phyloP scores from a whole-genome alignment of 148 eudicot genomes.

The Rhododendron henanense region DNA sequence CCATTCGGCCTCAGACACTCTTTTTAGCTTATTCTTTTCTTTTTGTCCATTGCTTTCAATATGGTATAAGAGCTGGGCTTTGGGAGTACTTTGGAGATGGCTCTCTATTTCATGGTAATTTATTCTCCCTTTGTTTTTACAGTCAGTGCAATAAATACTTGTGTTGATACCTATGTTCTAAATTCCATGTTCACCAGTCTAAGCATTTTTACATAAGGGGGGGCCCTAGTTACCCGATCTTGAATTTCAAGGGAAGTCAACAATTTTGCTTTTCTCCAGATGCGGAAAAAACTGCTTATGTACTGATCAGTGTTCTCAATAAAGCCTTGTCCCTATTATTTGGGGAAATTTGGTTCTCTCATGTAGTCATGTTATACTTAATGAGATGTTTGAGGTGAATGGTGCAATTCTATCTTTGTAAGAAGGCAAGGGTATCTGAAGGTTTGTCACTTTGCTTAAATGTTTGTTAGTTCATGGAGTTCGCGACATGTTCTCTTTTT shows the following conservation, averaged over 20 bases:
- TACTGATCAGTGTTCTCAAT: background rate
- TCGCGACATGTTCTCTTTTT: background rate
- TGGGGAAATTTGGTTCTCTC: background rate
- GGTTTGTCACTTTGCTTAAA: background rate
- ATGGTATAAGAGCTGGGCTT: background rate
- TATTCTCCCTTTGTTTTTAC: background rate
- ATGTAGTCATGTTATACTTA: background rate
- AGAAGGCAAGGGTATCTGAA: background rate
- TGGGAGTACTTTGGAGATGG: background rate
- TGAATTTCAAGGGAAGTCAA: background rate
- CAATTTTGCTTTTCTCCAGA: background rate
- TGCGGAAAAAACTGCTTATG: background rate
- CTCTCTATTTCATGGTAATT: background rate
- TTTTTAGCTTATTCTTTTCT: background rate
- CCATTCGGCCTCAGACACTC: background rate
- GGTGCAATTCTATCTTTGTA: background rate
- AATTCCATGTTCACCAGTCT: too few species aligned
- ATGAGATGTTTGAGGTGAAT: background rate
- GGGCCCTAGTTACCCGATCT: too few species aligned
- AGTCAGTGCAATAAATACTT: too few species aligned
- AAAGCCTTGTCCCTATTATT: background rate
- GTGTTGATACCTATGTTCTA: too few species aligned
- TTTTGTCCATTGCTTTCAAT: background rate
- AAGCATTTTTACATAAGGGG: too few species aligned
- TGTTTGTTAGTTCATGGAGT: background rate